phyloP scores from a whole-genome alignment of 805 yeast species.

The Yamadazyma ubonensis region DNA sequence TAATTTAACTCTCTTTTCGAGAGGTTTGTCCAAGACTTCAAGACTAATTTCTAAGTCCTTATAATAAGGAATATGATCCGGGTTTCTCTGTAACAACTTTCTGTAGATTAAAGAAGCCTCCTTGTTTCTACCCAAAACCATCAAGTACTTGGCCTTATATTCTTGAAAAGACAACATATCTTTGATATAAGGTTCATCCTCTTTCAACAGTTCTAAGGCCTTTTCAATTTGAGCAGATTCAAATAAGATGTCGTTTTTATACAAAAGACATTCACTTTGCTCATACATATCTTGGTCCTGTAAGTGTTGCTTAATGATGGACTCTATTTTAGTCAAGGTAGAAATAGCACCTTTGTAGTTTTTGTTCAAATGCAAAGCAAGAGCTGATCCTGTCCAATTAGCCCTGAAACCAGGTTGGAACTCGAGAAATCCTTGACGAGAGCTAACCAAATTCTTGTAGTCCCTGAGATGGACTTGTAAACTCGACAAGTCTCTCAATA shows the following conservation, averaged over 20 bases:
- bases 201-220: constrained; percentile 62
- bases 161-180: constrained; percentile 67
- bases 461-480: constrained; percentile 81
- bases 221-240: constrained; percentile 60
- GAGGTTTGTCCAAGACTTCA: constrained; percentile 45
- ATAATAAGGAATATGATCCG: constrained; percentile 73
- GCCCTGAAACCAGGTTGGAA: constrained; percentile 79
- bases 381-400: constrained; percentile 85
- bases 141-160: constrained; percentile 60
- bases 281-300: constrained; percentile 69
- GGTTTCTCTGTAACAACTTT: constrained; percentile 75
- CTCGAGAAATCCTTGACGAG: constrained; percentile 70
- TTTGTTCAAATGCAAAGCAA: constrained; percentile 76
- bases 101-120: constrained; percentile 73
- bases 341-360: constrained; percentile 68
- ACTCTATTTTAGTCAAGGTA: constrained; percentile 75
- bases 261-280: constrained; percentile 76
- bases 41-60: constrained; percentile 63
- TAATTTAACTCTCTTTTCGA: constrained; percentile 51
- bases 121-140: constrained; percentile 52
- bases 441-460: constrained; percentile 55
- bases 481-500: constrained; percentile 77
- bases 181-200: constrained; percentile 45
- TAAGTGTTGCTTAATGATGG: constrained; percentile 64
- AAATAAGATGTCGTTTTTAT: constrained; percentile 64